Percentiles rank a stretch among this genome's conserved stretches.
phyloP scores from a whole-genome alignment of 2,329 filamentous ascomycete species.

The Neurospora crassa region DNA sequence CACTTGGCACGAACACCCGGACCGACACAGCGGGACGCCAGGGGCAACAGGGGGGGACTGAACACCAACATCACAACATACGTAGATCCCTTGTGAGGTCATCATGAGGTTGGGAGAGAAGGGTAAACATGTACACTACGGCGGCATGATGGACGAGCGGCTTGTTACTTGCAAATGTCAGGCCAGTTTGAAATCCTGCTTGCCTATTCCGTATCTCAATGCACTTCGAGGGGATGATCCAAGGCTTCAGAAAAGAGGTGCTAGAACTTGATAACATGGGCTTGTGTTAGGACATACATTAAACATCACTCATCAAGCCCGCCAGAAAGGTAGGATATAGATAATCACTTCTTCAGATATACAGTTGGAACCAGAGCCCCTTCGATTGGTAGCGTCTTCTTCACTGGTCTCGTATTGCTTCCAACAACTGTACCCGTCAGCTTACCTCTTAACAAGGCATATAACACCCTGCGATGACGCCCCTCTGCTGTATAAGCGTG shows the following conservation, averaged over 20 bases:
- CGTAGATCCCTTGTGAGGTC: background rate
- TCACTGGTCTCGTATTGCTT: background rate
- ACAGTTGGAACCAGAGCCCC: background rate
- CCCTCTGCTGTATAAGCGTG: background rate
- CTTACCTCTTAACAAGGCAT: background rate
- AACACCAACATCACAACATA: background rate
- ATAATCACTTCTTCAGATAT: background rate
- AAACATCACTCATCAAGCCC: background rate
- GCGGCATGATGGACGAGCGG: background rate
- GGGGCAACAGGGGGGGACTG: background rate
- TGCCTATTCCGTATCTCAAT: background rate
- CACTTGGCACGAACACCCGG: background rate
- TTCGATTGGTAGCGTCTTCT: background rate
- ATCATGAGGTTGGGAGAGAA: background rate
- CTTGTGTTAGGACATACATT: background rate
- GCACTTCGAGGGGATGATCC: background rate
- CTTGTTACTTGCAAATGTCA: background rate
- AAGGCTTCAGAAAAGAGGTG: background rate
- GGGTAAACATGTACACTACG: background rate
- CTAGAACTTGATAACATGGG: background rate
- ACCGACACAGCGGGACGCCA: background rate
- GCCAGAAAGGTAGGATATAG: background rate
- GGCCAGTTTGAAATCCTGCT: background rate
- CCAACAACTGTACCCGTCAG: background rate
- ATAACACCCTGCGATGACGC: background rate